phyloP scores from a whole-genome alignment of 208 protist species.

The Endotrypanum monterogeii region DNA sequence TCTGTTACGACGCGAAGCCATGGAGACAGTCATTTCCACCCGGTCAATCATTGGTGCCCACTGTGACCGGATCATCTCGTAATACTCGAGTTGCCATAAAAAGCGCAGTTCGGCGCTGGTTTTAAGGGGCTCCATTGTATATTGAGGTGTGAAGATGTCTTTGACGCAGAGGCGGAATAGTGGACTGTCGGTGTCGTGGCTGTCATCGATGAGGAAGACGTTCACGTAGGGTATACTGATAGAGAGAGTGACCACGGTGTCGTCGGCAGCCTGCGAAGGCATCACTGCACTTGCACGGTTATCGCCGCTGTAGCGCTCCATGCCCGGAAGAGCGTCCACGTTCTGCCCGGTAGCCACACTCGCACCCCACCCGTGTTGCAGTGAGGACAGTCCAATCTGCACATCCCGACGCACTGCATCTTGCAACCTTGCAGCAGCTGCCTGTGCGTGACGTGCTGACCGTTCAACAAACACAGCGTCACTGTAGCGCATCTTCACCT shows the following conservation, averaged over 20 bases:
- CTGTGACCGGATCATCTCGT: constrained; percentile 21
- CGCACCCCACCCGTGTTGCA: constrained; percentile 9
- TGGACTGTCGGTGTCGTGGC: constrained; percentile 23
- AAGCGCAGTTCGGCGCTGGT: constrained; percentile 18
- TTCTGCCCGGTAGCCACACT: background rate
- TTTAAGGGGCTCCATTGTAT: constrained; percentile 3
- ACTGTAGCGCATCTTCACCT: constrained; percentile 52
- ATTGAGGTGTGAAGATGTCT: constrained; percentile 13
- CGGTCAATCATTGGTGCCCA: constrained; percentile 31
- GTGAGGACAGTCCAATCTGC: constrained; percentile 14
- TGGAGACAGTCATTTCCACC: constrained; percentile 6
- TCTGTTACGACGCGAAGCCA: constrained; percentile 18
- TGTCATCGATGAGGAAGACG: constrained; percentile 28
- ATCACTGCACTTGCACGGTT: background rate
- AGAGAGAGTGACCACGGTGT: background rate
- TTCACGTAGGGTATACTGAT: constrained; percentile 26
- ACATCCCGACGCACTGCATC: constrained; percentile 26
- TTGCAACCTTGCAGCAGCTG: constrained; percentile 32
- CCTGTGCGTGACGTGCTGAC: constrained; percentile 35
- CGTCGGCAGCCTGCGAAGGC: background rate
- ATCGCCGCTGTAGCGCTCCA: background rate
- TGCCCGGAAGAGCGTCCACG: background rate
- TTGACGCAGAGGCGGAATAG: constrained; percentile 28
- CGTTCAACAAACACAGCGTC: constrained; percentile 47
- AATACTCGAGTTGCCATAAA: constrained; percentile 26